Conservation (phyloP, 2,329 filamentous ascomycete species). For the Davidsoniella eucalypti region DNA sequence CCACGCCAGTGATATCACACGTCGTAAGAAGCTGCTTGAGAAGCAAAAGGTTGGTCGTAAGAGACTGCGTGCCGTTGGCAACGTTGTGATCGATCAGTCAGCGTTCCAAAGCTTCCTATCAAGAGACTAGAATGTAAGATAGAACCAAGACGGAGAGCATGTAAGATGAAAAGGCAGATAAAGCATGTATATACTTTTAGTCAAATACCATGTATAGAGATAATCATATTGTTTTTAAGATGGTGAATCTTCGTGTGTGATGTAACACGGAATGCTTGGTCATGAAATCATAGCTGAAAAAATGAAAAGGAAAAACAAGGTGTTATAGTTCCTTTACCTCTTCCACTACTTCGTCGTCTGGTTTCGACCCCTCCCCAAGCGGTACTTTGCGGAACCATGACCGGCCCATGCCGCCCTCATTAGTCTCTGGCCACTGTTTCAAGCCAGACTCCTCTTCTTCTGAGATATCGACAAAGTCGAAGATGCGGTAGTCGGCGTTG, state of each 20-base stretch:
- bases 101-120: slow-evolving; percentile 89
- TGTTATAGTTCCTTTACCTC: background rate
- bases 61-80: slow-evolving; percentile 67
- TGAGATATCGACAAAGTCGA: slow-evolving; percentile 29
- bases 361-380: slow-evolving; percentile 9
- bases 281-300: too few species aligned
- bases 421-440: slow-evolving; percentile 28
- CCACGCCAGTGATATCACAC: slow-evolving; percentile 73
- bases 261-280: too few species aligned
- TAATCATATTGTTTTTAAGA: background rate
- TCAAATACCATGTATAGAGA: background rate
- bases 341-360: background rate
- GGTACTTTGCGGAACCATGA: slow-evolving; percentile 21
- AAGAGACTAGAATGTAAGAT: slow-evolving; percentile 27
- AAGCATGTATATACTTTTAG: slow-evolving; percentile 1
- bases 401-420: slow-evolving; percentile 22
- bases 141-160: too few species aligned
- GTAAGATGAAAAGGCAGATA: background rate
- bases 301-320: too few species aligned
- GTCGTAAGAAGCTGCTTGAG: slow-evolving; percentile 75
- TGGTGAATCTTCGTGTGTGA: too few species aligned
- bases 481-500: slow-evolving; percentile 50
- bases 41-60: slow-evolving; percentile 95
- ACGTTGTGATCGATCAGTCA: slow-evolving; percentile 90
- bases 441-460: slow-evolving; percentile 20